Evolutionary conservation across 2,329 filamentous ascomycete genomes (phyloP).

Genomic region (Neofusicoccum sp.): DNA sequence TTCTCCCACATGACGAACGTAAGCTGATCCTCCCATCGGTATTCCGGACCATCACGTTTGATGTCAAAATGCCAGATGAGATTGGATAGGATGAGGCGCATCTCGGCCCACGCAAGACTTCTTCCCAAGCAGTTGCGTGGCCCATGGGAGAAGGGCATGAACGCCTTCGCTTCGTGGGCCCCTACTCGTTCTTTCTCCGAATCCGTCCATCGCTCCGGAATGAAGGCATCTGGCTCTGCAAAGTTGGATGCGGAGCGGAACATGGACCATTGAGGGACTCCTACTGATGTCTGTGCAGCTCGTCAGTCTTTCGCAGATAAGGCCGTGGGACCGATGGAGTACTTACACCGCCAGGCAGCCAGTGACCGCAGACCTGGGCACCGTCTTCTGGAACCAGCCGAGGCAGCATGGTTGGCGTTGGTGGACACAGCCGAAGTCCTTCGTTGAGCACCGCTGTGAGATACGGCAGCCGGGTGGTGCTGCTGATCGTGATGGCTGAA

Average conservation of each 20-base stretch:
- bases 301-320: background rate
- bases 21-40: background rate
- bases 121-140: conserved; percentile 38
- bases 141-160: conserved; percentile 31
- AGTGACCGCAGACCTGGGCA: conserved; percentile 29
- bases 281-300: conserved; percentile 26
- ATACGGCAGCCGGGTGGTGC: background rate
- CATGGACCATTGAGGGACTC: conserved; percentile 25
- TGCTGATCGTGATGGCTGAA: conserved; percentile 20
- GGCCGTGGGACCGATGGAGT: background rate
- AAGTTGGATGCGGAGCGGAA: conserved; percentile 33
- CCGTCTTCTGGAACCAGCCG: conserved; percentile 34
- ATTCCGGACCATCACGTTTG: background rate
- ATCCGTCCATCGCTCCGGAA: conserved; percentile 39
- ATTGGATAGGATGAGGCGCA: background rate
- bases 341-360: conserved; percentile 25
- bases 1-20: no score
- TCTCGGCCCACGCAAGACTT: conserved; percentile 28
- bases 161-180: conserved; percentile 22
- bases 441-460: conserved; percentile 40
- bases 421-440: conserved; percentile 47
- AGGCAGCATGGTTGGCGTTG: conserved; percentile 39
- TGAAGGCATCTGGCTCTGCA: conserved; percentile 29
- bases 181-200: conserved; percentile 27
- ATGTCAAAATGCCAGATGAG: background rate